phyloP scores from a whole-genome alignment of 805 yeast genomes.

The Metschnikowia dekortorum region DNA sequence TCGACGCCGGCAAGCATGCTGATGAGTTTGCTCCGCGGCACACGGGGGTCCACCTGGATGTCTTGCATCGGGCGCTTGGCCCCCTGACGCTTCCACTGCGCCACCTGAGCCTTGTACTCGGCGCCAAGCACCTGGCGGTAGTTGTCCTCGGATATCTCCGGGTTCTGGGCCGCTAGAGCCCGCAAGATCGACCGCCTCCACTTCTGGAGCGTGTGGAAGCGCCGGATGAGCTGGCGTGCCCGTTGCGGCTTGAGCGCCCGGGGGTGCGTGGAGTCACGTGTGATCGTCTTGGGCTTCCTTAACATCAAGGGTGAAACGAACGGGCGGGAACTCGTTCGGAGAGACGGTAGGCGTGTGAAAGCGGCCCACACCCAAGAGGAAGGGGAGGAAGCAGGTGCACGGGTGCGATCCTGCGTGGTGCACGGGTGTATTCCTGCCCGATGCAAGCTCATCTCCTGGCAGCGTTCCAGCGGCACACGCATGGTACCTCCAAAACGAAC shows the following conservation, averaged over 20 bases:
- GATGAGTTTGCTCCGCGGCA: constrained; percentile 17
- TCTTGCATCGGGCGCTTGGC: constrained; percentile 11
- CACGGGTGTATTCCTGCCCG: background rate
- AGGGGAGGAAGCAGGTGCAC: background rate
- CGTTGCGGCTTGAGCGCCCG: constrained; percentile 57
- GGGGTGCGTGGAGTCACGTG: constrained; percentile 31
- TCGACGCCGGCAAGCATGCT: constrained; percentile 50
- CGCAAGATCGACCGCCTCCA: constrained; percentile 41
- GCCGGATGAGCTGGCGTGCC: constrained; percentile 71
- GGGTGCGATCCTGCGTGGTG: background rate
- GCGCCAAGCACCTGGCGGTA: constrained; percentile 15
- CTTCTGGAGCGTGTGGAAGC: constrained; percentile 70
- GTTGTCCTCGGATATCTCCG: constrained; percentile 19
- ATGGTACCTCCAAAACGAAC: background rate
- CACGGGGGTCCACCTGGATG: constrained; percentile 17
- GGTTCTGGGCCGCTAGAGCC: constrained; percentile 21
- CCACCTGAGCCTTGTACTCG: constrained; percentile 5
- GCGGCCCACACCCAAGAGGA: no score
- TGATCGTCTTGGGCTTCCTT: constrained; percentile 29
- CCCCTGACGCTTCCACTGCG: constrained; percentile 4
- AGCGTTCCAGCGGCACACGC: background rate
- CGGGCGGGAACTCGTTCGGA: background rate
- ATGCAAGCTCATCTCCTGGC: background rate
- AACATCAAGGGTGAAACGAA: constrained; percentile 14
- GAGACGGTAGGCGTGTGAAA: background rate